These are phyloP conservation scores for Verticillium zaregamsianum DNA, from an alignment of 2,329 filamentous ascomycete species.

Conservation along the genomic window DNA sequence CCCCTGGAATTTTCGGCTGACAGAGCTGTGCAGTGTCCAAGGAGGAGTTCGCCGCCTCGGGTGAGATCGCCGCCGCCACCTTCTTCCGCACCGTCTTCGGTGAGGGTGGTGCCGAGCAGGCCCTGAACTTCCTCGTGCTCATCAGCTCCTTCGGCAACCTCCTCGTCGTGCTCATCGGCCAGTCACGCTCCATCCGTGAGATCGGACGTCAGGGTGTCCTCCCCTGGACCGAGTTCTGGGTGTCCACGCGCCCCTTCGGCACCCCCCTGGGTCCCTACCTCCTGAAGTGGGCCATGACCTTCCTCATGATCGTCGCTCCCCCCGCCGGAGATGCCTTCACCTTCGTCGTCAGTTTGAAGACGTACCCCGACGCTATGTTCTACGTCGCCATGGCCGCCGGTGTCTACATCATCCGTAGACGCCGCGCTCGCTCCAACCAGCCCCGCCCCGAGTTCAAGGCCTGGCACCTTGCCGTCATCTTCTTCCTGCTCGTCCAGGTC, in stretches of 20 bases:
- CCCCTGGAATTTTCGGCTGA: neutral
- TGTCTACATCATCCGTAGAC: conserved; percentile 52
- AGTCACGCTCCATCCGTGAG: conserved; percentile 54
- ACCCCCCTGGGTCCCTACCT: conserved; percentile 57
- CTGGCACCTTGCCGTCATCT: conserved; percentile 54
- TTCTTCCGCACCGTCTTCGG: conserved; percentile 60
- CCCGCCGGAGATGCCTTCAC: conserved; percentile 63
- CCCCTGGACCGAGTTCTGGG: conserved; percentile 58
- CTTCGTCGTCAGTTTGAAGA: conserved; percentile 55
- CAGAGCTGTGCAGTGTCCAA: conserved; percentile 35
- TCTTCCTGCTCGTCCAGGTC: conserved; percentile 55
- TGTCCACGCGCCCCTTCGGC: conserved; percentile 58
- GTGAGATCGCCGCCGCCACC: conserved; percentile 49
- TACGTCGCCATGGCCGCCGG: conserved; percentile 51
- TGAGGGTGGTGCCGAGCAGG: conserved; percentile 39
- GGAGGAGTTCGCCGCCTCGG: conserved; percentile 46
- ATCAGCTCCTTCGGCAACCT: conserved; percentile 57
- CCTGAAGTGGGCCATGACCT: conserved; percentile 52
- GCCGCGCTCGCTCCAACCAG: conserved; percentile 46
- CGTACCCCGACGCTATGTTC: conserved; percentile 58
- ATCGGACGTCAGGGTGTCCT: conserved; percentile 59
- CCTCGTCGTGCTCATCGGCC: conserved; percentile 49
- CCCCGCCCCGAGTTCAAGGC: conserved; percentile 48
- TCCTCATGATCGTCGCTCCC: conserved; percentile 56
- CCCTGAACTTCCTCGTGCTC: conserved; percentile 53